Evolutionary conservation across 1,284 basidiomycete genomes (phyloP).

Genomic region (Heterobasidion occidentale): DNA sequence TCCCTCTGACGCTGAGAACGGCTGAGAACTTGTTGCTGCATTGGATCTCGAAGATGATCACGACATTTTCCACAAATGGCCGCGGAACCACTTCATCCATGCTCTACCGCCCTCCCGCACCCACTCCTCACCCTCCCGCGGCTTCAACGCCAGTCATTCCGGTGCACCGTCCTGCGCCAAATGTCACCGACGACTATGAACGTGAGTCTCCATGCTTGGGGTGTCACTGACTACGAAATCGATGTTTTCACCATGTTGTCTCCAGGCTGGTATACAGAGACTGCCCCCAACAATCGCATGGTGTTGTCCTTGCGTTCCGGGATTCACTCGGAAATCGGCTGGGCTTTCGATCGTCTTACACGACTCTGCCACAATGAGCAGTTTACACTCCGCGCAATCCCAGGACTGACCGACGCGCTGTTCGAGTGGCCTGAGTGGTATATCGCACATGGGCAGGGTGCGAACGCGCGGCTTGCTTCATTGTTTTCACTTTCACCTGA

Average conservation of each 20-base stretch:
- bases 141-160: conserved; percentile 4
- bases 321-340: conserved; percentile 67
- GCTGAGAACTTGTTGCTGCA: conserved; percentile 2
- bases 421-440: conserved; percentile 82
- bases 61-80: conserved; percentile 12
- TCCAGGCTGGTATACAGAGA: conserved; percentile 73
- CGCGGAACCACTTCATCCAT: conserved; percentile 7
- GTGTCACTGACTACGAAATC: background rate
- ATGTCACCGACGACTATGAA: conserved; percentile 68
- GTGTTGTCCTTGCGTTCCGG: conserved; percentile 71
- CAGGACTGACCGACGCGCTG: conserved; percentile 70
- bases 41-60: conserved; percentile 10
- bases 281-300: conserved; percentile 70
- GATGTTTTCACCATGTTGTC: background rate
- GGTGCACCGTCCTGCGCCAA: conserved; percentile 24
- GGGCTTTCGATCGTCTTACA: conserved; percentile 75
- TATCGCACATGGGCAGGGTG: conserved; percentile 41
- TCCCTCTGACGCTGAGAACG: too few relatives aligned
- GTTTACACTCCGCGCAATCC: conserved; percentile 59
- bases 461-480: conserved; percentile 23
- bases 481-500: conserved; percentile 50
- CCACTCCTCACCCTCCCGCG: background rate
- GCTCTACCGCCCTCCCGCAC: conserved; percentile 9
- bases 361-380: conserved; percentile 69
- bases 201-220: conserved; percentile 40